Conservation (phyloP, 2,329 filamentous ascomycete species). For the Fusarium penzigii region DNA sequence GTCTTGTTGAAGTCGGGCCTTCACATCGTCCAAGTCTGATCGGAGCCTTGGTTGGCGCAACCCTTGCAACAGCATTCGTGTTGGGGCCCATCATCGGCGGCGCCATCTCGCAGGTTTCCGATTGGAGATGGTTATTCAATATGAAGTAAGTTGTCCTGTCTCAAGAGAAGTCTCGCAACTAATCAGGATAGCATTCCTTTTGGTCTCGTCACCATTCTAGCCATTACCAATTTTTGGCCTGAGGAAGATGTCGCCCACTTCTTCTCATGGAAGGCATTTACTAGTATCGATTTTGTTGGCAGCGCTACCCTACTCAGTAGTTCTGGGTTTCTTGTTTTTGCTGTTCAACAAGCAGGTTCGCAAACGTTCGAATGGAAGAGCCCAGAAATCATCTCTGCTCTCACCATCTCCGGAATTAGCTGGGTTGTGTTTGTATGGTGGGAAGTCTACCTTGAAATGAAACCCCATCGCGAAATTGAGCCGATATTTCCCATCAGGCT, state of each 20-base stretch:
- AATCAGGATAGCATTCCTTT: constrained; percentile 47
- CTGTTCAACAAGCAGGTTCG: constrained; percentile 58
- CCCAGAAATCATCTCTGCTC: constrained; percentile 48
- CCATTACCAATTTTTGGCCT: constrained; percentile 50
- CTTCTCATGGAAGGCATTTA: constrained; percentile 44
- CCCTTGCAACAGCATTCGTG: constrained; percentile 58
- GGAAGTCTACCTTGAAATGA: constrained; percentile 48
- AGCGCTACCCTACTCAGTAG: constrained; percentile 51
- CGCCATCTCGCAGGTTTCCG: constrained; percentile 51
- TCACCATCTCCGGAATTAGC: constrained; percentile 49
- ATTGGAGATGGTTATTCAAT: constrained; percentile 63
- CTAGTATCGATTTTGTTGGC: constrained; percentile 54
- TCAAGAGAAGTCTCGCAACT: constrained; percentile 1
- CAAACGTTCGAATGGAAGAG: constrained; percentile 54
- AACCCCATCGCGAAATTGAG: constrained; percentile 43
- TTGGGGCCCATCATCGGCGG: constrained; percentile 61
- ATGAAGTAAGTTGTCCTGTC: constrained; percentile 51
- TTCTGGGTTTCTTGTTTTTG: constrained; percentile 56
- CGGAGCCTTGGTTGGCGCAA: constrained; percentile 56
- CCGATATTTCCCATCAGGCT: constrained; percentile 57
- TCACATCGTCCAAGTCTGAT: constrained; percentile 53
- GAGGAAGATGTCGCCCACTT: constrained; percentile 36
- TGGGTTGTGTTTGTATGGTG: constrained; percentile 52
- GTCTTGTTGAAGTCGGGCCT: constrained; percentile 57
- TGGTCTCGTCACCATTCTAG: constrained; percentile 47